Conservation (phyloP, 2,329 filamentous ascomycete genomes). For the Colletotrichum australisinense region DNA sequence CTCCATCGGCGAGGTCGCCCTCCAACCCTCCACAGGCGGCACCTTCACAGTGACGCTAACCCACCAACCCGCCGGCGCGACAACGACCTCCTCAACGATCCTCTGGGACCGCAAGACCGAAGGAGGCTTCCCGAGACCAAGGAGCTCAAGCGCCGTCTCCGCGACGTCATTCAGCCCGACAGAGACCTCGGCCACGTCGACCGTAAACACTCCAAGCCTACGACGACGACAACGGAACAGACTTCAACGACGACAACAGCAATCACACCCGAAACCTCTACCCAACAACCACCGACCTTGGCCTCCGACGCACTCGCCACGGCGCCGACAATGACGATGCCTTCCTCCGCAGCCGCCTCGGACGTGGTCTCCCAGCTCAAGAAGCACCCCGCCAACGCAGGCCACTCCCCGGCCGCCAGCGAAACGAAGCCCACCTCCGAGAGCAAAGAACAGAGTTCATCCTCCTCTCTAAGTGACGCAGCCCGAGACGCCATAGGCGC, state of each 20-base stretch:
- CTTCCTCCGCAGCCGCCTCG: constrained; percentile 12
- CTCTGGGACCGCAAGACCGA: constrained; percentile 92
- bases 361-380: constrained; percentile 23
- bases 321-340: background rate
- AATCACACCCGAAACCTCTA: background rate
- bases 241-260: background rate
- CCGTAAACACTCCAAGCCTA: constrained; percentile 52
- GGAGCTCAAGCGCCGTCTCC: constrained; percentile 84
- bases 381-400: constrained; percentile 23
- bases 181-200: constrained; percentile 87
- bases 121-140: constrained; percentile 94
- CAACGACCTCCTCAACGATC: constrained; percentile 58
- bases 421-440: background rate
- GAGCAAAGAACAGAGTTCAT: background rate
- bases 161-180: constrained; percentile 84
- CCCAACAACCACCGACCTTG: background rate
- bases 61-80: constrained; percentile 33
- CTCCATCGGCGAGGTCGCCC: constrained; percentile 85
- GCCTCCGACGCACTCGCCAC: background rate
- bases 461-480: constrained; percentile 14
- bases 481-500: constrained; percentile 22
- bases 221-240: background rate
- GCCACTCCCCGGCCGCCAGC: background rate
- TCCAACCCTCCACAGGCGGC: constrained; percentile 87
- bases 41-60: constrained; percentile 81